phyloP scores from a whole-genome alignment of 768 basidiomycete genomes.

The Rhodotorula diobovata region DNA sequence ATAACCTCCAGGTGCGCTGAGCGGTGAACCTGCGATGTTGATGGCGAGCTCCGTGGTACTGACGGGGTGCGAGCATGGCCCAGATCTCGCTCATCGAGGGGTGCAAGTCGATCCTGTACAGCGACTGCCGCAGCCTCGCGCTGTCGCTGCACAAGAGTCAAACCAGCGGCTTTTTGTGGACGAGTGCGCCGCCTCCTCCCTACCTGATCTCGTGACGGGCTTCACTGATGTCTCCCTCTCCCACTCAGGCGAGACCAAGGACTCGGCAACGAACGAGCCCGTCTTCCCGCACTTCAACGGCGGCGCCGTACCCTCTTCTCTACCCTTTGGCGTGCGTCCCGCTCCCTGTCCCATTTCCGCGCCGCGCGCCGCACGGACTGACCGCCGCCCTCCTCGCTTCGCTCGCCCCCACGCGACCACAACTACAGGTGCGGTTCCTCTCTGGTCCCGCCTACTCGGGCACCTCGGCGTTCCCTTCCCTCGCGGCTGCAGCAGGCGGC shows the following conservation, averaged over 20 bases:
- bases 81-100: slow-evolving; percentile 86
- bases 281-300: slow-evolving; percentile 37
- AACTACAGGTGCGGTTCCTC: slow-evolving; percentile 42
- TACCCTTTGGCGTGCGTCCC: slow-evolving; percentile 30
- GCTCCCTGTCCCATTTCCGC: too few relatives aligned
- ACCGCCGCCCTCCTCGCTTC: neutral
- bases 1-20: slow-evolving; percentile 63
- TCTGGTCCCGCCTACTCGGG: slow-evolving; percentile 34
- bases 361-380: too few relatives aligned
- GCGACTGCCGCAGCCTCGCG: slow-evolving; percentile 72
- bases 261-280: slow-evolving; percentile 29
- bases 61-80: too few relatives aligned
- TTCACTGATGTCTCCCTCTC: neutral
- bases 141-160: slow-evolving; percentile 67
- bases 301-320: neutral
- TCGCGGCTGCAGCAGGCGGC: neutral
- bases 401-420: too few relatives aligned
- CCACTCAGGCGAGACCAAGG: slow-evolving; percentile 26
- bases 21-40: too few relatives aligned
- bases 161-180: slow-evolving; percentile 70
- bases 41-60: too few relatives aligned
- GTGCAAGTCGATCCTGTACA: slow-evolving; percentile 77
- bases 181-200: slow-evolving; percentile 51
- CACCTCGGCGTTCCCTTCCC: slow-evolving; percentile 35
- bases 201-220: too few relatives aligned